Evolutionary conservation across 2,329 filamentous ascomycete species (phyloP).

Genomic region (Harringtonia lauricola): DNA sequence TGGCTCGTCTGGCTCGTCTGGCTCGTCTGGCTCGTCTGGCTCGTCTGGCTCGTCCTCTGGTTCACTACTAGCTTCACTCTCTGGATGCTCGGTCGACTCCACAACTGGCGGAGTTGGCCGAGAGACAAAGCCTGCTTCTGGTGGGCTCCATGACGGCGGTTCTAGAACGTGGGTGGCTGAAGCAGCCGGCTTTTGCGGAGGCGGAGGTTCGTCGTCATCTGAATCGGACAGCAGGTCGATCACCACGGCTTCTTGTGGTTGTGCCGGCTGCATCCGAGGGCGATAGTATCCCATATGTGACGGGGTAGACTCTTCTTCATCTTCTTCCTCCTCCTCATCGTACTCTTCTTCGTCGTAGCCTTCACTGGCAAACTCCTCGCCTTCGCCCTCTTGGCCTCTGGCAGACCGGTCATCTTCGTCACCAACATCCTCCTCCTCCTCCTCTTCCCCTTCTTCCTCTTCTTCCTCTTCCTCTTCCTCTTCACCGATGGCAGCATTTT

Average conservation of each 20-base stretch:
- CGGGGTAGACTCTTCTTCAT: neutral
- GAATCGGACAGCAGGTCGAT: constrained; percentile 36
- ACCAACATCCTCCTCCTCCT: constrained; percentile 17
- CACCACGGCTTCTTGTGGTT: constrained; percentile 22
- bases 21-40: too few relatives aligned
- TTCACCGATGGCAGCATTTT: constrained; percentile 8
- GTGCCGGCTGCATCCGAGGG: neutral
- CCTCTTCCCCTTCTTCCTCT: constrained; percentile 12
- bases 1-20: too few relatives aligned
- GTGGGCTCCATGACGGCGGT: neutral
- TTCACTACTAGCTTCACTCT: too few relatives aligned
- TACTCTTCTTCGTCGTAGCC: neutral
- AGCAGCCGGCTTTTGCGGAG: neutral
- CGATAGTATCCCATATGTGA: neutral
- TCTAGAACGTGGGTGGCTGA: neutral
- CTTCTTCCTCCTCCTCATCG: neutral
- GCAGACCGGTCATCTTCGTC: constrained; percentile 5
- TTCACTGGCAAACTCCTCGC: neutral
- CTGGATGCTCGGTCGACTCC: too few relatives aligned
- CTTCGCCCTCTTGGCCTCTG: neutral
- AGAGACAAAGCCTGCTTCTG: too few relatives aligned
- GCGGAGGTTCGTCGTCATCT: constrained; percentile 20
- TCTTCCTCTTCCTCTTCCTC: constrained; percentile 11
- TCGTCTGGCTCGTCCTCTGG: too few relatives aligned
- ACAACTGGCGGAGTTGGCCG: too few relatives aligned